A percentile compares a stretch with the other conserved stretches of the same genome.
phyloP scores from a whole-genome alignment of 148 eudicot genomes.

The Selenicereus undatus region DNA sequence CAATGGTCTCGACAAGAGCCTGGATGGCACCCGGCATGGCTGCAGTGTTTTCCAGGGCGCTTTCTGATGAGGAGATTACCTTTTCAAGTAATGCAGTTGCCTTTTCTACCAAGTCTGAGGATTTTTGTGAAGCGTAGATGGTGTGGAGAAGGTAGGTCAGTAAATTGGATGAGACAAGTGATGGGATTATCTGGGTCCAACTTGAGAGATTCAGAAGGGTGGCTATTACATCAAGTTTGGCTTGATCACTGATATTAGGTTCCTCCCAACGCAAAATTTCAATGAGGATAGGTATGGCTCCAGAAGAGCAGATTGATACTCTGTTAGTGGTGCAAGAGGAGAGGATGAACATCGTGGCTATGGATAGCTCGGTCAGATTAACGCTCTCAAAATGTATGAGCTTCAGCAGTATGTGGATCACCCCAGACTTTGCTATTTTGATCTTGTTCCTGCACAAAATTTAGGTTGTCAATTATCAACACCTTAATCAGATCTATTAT shows the following conservation, averaged over 20 bases:
- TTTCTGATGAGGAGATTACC: slow-evolving; percentile 45
- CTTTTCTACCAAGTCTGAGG: slow-evolving; percentile 56
- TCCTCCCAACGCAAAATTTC: slow-evolving; percentile 27
- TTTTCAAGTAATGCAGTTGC: slow-evolving; percentile 49
- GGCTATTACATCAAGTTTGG: slow-evolving; percentile 47
- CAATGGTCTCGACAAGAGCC: slow-evolving; percentile 56
- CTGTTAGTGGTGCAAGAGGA: slow-evolving; percentile 57
- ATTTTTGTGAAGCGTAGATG: slow-evolving; percentile 38
- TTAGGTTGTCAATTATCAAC: not conserved
- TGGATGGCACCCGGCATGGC: slow-evolving; percentile 36
- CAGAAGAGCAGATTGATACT: slow-evolving; percentile 44
- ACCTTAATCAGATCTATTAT: not conserved
- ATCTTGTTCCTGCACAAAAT: slow-evolving; percentile 54
- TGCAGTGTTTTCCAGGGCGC: slow-evolving; percentile 35
- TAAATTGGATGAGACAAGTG: slow-evolving; percentile 30
- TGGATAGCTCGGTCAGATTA: slow-evolving; percentile 37
- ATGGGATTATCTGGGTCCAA: slow-evolving; percentile 37
- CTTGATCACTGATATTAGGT: slow-evolving; percentile 37
- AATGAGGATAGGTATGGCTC: slow-evolving; percentile 42
- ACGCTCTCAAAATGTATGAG: slow-evolving; percentile 38
- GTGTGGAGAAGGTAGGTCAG: slow-evolving; percentile 35
- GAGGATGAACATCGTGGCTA: slow-evolving; percentile 52
- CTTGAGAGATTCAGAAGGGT: slow-evolving; percentile 61
- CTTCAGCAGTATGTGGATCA: slow-evolving; percentile 32
- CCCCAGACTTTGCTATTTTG: slow-evolving; percentile 53